phyloP scores from a whole-genome alignment of 352 stramenopile species.

The Globisporangium perplexum region DNA sequence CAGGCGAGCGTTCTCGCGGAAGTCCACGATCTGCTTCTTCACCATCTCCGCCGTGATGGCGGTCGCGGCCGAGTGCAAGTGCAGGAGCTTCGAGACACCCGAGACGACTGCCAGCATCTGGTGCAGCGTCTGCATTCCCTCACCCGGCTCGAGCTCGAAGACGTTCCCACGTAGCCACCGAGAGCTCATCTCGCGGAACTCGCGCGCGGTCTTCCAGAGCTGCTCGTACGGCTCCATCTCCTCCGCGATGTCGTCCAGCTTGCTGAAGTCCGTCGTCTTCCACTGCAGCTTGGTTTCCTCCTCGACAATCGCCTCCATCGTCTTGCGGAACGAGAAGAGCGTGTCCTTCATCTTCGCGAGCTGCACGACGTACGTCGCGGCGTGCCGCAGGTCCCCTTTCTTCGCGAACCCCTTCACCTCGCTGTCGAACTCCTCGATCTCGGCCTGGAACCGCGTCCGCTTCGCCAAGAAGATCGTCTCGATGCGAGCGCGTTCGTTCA shows the following conservation, averaged over 20 bases:
- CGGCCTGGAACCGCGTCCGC: slow-evolving; percentile 57
- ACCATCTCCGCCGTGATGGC: slow-evolving; percentile 65
- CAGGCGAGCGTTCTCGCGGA: slow-evolving; percentile 56
- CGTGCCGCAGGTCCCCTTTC: slow-evolving; percentile 69
- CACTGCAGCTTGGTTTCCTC: slow-evolving; percentile 67
- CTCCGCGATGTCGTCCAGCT: slow-evolving; percentile 68
- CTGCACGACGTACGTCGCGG: slow-evolving; percentile 72
- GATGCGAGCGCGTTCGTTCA: slow-evolving; percentile 58
- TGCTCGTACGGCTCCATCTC: slow-evolving; percentile 74
- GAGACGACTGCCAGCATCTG: slow-evolving; percentile 51
- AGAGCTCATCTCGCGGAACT: slow-evolving; percentile 71
- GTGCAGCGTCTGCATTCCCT: slow-evolving; percentile 39
- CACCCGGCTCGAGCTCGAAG: slow-evolving; percentile 55
- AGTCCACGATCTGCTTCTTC: slow-evolving; percentile 78
- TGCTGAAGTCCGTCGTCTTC: slow-evolving; percentile 64
- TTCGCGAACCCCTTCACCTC: slow-evolving; percentile 69
- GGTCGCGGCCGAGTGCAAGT: slow-evolving; percentile 45
- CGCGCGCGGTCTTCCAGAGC: slow-evolving; percentile 59
- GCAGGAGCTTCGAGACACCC: slow-evolving; percentile 48
- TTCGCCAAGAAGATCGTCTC: slow-evolving; percentile 70
- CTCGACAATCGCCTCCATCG: slow-evolving; percentile 45
- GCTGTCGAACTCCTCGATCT: slow-evolving; percentile 70
- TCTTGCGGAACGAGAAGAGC: slow-evolving; percentile 43
- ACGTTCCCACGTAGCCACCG: slow-evolving; percentile 58
- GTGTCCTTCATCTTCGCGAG: slow-evolving; percentile 69